A percentile compares a stretch with the other conserved stretches of the same genome.
These are phyloP conservation scores for Fusarium pseudoanthophilum DNA, from an alignment of 2,329 filamentous ascomycete genomes.

Conservation along the genomic window DNA sequence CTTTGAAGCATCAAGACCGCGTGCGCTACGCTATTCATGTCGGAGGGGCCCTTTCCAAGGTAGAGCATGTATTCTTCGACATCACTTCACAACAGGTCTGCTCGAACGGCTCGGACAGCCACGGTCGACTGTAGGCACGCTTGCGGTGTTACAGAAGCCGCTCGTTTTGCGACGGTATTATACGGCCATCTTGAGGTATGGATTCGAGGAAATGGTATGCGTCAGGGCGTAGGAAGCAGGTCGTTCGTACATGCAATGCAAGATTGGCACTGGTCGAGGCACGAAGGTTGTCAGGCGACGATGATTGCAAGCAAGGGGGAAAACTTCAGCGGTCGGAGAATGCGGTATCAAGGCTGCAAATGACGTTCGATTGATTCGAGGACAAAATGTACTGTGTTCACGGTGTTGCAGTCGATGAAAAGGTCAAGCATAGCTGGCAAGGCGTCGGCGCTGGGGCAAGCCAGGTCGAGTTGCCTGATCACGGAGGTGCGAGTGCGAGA, in stretches of 20 bases:
- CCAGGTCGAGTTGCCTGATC: not conserved
- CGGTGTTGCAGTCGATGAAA: not conserved
- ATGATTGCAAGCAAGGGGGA: accelerated
- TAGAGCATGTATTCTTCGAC: no score
- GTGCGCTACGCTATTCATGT: accelerated
- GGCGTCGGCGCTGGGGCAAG: not conserved
- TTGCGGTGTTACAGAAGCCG: not conserved
- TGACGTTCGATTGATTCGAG: not conserved
- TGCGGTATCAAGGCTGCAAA: accelerated
- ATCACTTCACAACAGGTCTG: not conserved
- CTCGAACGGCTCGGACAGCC: accelerated
- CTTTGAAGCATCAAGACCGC: not conserved
- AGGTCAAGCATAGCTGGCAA: not conserved
- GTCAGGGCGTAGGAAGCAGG: accelerated
- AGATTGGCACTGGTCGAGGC: not conserved
- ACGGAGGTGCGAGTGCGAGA: not conserved
- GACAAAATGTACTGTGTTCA: not conserved
- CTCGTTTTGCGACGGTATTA: not conserved
- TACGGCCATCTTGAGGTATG: not conserved
- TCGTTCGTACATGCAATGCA: not conserved
- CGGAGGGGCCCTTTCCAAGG: not conserved
- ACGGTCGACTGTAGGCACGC: not conserved
- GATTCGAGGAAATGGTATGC: not conserved
- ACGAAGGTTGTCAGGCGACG: not conserved
- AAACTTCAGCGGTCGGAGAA: no score